phyloP scores from a whole-genome alignment of 176 grass and related monocot species.

The Bolboschoenus planiculmis region DNA sequence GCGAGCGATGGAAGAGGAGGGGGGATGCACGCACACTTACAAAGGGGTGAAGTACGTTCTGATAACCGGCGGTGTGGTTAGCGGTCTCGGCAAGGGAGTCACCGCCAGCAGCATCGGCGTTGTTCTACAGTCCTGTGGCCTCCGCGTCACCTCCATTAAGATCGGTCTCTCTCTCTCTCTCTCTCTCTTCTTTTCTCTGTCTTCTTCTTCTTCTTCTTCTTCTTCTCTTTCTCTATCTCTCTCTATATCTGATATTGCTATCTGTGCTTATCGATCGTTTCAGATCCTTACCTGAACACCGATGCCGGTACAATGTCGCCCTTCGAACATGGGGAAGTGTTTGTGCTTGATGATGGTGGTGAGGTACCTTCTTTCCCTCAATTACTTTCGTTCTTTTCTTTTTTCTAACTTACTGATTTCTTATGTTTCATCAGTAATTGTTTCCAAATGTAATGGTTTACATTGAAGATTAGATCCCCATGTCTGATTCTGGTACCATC shows the following conservation, averaged over 20 bases:
- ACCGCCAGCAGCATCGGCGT: slow-evolving; percentile 89
- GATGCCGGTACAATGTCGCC: slow-evolving; percentile 98
- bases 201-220: no score
- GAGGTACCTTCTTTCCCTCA: no score
- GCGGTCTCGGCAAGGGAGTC: slow-evolving; percentile 93
- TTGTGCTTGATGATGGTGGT: slow-evolving; percentile 96
- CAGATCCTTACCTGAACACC: slow-evolving; percentile 93
- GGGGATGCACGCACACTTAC: no score
- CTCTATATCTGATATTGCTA: not conserved
- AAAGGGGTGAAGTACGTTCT: slow-evolving; percentile 91
- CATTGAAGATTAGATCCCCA: not conserved
- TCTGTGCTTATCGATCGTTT: not conserved
- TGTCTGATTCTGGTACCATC: no score
- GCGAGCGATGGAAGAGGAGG: not conserved
- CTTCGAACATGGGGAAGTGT: slow-evolving; percentile 95
- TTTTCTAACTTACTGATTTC: not conserved
- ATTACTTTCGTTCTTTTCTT: not conserved
- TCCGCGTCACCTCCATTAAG: slow-evolving; percentile 95
- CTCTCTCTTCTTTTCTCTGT: not conserved
- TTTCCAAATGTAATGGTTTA: not conserved
- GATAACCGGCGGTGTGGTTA: slow-evolving; percentile 85
- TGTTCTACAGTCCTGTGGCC: slow-evolving; percentile 80
- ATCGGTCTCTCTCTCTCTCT: slow-evolving; percentile 38
- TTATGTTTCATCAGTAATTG: not conserved
- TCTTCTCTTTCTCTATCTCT: slow-evolving; percentile 9